These are phyloP conservation scores for Erigeron canadensis DNA, from an alignment of 129 eudicot species.

Conservation along the genomic window DNA sequence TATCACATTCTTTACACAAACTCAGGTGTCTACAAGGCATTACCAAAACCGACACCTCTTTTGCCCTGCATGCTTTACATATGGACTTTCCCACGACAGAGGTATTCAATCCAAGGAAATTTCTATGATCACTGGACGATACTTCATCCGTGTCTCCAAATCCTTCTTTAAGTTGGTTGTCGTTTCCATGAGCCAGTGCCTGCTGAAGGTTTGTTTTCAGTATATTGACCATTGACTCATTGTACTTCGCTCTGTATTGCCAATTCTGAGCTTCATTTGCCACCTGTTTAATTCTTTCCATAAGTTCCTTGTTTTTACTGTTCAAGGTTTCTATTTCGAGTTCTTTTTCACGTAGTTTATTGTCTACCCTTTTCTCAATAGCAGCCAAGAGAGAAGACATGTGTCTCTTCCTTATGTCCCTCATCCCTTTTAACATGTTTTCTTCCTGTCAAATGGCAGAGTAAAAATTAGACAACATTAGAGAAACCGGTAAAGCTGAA, in stretches of 20 bases:
- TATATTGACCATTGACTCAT: conserved; percentile 72
- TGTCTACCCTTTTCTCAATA: conserved; percentile 54
- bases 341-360: conserved; percentile 72
- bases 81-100: conserved; percentile 37
- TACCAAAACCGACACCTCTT: conserved; percentile 75
- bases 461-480: background rate
- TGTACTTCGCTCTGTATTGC: conserved; percentile 90
- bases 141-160: conserved; percentile 88
- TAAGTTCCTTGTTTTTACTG: conserved; percentile 74
- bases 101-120: conserved; percentile 31
- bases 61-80: conserved; percentile 61
- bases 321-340: conserved; percentile 68
- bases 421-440: conserved; percentile 62
- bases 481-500: background rate
- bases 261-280: conserved; percentile 86
- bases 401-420: conserved; percentile 80
- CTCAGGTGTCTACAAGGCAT: conserved; percentile 99
- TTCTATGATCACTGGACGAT: conserved; percentile 57
- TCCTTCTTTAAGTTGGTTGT: conserved; percentile 74
- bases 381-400: conserved; percentile 68
- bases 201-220: conserved; percentile 78
- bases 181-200: conserved; percentile 58
- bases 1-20: conserved; percentile 86
- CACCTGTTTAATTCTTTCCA: conserved; percentile 69
- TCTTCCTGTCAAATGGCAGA: conserved; percentile 62